Evolutionary conservation across 139 green algal genomes (phyloP).

Genomic region (Edaphochlamys debaryana): DNA sequence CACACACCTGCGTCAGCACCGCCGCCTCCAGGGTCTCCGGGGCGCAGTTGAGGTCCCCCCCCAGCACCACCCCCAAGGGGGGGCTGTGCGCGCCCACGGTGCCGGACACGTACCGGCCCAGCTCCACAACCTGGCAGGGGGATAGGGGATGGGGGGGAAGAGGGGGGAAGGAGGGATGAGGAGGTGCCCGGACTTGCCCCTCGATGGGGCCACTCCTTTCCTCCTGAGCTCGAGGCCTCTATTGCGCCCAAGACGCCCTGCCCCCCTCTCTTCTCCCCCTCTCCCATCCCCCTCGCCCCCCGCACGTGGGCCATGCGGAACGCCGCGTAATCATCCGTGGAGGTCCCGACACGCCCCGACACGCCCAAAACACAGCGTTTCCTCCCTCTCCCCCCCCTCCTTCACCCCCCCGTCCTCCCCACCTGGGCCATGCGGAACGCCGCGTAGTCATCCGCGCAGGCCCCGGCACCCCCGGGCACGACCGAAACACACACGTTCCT

Average conservation of each 20-base stretch:
- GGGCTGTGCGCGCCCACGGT: neutral
- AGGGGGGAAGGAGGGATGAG: no score
- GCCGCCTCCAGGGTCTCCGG: constrained; percentile 56
- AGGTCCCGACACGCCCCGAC: neutral
- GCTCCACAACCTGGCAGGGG: constrained; percentile 55
- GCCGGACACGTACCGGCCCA: constrained; percentile 42
- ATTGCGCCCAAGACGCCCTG: no score
- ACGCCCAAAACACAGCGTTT: neutral
- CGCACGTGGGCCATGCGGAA: constrained; percentile 35
- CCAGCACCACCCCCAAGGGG: constrained; percentile 39
- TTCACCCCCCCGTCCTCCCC: no score
- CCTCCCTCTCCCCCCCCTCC: no score
- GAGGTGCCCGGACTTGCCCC: no score
- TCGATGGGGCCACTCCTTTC: no score
- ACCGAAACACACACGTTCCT: neutral
- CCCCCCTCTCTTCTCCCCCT: no score
- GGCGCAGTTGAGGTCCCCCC: constrained; percentile 58
- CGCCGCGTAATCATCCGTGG: constrained; percentile 1
- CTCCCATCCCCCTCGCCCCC: no score
- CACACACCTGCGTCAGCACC: constrained; percentile 43
- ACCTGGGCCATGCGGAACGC: constrained; percentile 36
- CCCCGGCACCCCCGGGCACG: neutral
- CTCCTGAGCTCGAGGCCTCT: no score
- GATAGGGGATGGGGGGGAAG: no score
- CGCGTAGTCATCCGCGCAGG: constrained; percentile 3